Evolutionary conservation across 208 protist genomes (phyloP).

Genomic region (Paratrypanosoma confusum): DNA sequence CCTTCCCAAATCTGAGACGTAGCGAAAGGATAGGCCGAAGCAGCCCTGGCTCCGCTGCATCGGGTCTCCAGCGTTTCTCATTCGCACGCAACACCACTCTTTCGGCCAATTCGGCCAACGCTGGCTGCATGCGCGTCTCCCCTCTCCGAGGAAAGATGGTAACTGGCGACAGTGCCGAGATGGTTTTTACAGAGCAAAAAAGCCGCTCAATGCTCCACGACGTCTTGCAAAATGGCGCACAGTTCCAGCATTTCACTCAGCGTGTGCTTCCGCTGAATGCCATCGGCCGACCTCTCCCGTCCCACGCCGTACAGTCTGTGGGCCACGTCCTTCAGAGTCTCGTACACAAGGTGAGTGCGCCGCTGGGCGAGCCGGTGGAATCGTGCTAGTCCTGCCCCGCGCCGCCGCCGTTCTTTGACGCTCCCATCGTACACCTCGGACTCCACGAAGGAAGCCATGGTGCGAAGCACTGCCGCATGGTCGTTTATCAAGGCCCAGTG

Average conservation of each 20-base stretch:
- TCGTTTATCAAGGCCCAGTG: conserved; percentile 53
- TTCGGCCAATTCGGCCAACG: too few species aligned
- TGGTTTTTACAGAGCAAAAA: too few species aligned
- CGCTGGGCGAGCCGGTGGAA: conserved; percentile 24
- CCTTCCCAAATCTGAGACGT: too few species aligned
- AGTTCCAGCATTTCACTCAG: conserved; percentile 12
- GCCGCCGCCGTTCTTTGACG: background rate
- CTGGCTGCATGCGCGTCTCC: too few species aligned
- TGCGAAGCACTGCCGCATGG: conserved; percentile 18
- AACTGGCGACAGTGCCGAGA: too few species aligned
- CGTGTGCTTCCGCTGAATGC: too few species aligned
- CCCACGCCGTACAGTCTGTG: conserved; percentile 9
- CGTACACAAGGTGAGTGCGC: conserved; percentile 33
- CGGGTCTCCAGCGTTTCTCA: too few species aligned
- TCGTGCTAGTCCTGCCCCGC: conserved; percentile 6
- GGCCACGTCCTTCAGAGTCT: conserved; percentile 25
- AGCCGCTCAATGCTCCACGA: background rate
- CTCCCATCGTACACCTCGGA: too few species aligned
- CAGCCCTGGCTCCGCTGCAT: too few species aligned
- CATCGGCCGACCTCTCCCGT: background rate
- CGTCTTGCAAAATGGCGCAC: conserved; percentile 4
- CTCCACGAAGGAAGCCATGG: conserved; percentile 10
- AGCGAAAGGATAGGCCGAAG: too few species aligned
- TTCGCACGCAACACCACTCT: too few species aligned
- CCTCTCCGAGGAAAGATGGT: too few species aligned